A percentile compares a stretch with the other conserved stretches of the same genome.
Evolutionary conservation across 2,329 filamentous ascomycete genomes (phyloP).

Genomic region (Colletotrichum zoysiae): DNA sequence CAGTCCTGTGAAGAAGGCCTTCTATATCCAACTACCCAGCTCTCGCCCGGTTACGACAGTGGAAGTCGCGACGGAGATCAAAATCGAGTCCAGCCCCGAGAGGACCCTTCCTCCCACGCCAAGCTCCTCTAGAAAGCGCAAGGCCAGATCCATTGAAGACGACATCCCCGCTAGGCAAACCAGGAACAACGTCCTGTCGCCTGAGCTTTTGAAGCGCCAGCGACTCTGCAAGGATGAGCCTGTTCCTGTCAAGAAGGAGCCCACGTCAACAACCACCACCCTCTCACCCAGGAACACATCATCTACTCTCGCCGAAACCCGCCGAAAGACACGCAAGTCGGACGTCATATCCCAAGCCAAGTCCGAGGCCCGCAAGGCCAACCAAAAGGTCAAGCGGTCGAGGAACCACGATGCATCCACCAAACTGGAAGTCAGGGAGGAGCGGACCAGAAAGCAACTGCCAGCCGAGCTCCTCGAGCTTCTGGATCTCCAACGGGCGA

Average conservation of each 20-base stretch:
- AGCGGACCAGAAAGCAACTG: conserved; percentile 52
- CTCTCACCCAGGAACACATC: conserved; percentile 22
- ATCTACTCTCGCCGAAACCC: conserved; percentile 11
- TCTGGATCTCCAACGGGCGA: conserved; percentile 73
- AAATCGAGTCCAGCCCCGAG: conserved; percentile 29
- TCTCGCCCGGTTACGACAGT: conserved; percentile 23
- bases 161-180: conserved; percentile 6
- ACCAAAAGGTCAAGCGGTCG: conserved; percentile 36
- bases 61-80: conserved; percentile 24
- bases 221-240: conserved; percentile 39
- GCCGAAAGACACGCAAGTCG: conserved; percentile 48
- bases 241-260: conserved; percentile 37
- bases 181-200: conserved; percentile 6
- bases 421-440: conserved; percentile 46
- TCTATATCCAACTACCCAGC: conserved; percentile 36
- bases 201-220: conserved; percentile 36
- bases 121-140: conserved; percentile 39
- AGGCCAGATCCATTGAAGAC: conserved; percentile 32
- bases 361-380: conserved; percentile 46
- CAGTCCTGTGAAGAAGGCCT: conserved; percentile 35
- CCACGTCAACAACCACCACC: conserved; percentile 6
- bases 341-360: conserved; percentile 47
- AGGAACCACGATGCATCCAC: conserved; percentile 38
- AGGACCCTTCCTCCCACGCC: conserved; percentile 10
- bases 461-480: conserved; percentile 70